phyloP scores from a whole-genome alignment of 306 rosid genomes.

The Sindora glabra region DNA sequence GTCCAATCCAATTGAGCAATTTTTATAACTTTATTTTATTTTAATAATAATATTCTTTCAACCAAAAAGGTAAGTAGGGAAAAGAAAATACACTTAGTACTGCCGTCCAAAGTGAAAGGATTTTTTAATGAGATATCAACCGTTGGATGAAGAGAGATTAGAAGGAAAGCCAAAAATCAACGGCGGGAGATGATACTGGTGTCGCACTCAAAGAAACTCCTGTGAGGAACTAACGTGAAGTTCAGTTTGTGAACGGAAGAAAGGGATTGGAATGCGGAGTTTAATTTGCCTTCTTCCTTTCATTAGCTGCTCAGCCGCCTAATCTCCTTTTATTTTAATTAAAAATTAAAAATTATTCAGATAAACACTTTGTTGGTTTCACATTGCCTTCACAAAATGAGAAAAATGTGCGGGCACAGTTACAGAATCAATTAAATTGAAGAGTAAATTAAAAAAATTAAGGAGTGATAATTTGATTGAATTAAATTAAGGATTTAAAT shows the following conservation, averaged over 20 bases:
- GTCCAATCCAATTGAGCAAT: constrained; percentile 13
- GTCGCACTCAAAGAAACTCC: constrained; percentile 32
- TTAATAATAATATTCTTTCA: background rate
- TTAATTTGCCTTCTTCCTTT: too few species aligned
- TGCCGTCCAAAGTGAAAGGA: constrained; percentile 44
- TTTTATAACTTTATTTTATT: background rate
- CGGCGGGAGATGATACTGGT: constrained; percentile 23
- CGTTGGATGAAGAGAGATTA: constrained; percentile 24
- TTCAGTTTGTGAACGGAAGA: constrained; percentile 26
- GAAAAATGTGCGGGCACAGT: too few species aligned
- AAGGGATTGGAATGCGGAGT: too few species aligned
- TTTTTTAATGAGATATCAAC: constrained; percentile 4
- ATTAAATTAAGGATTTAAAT: too few species aligned
- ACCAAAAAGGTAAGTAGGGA: constrained; percentile 9
- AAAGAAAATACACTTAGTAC: constrained; percentile 7
- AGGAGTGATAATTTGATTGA: too few species aligned
- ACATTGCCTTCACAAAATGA: too few species aligned
- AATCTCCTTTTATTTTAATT: too few species aligned
- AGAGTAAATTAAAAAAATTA: too few species aligned
- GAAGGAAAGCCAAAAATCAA: constrained; percentile 9
- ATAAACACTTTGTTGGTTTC: too few species aligned
- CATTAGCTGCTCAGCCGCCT: too few species aligned
- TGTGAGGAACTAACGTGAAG: background rate
- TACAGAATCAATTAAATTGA: too few species aligned
- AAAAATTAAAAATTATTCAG: too few species aligned